Evolutionary conservation across 768 basidiomycete species (phyloP).

Genomic region (Hortiboletus campestris): DNA sequence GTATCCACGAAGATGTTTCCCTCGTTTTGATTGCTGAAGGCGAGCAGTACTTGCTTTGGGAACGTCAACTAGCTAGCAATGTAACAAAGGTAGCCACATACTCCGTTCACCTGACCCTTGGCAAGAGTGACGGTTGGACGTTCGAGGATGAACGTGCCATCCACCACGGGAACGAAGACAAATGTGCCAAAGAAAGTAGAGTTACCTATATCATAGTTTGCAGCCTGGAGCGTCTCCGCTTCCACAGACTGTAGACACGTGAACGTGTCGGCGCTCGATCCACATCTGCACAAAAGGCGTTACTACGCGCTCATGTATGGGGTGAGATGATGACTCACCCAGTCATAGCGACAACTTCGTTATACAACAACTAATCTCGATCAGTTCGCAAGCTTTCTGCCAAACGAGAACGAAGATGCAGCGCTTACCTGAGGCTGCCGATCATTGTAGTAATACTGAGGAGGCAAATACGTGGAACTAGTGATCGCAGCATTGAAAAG

Average conservation of each 20-base stretch:
- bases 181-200: slow-evolving; percentile 41
- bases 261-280: slow-evolving; percentile 33
- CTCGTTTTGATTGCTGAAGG: slow-evolving; percentile 32
- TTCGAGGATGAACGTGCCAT: slow-evolving; percentile 45
- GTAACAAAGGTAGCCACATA: slow-evolving; percentile 16
- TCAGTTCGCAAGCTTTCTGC: neutral
- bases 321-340: slow-evolving; percentile 8
- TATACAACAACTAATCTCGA: slow-evolving; percentile 16
- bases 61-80: neutral
- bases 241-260: slow-evolving; percentile 40
- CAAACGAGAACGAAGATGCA: neutral
- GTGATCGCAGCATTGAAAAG: slow-evolving; percentile 34
- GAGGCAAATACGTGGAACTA: slow-evolving; percentile 32
- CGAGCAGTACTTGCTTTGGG: slow-evolving; percentile 23
- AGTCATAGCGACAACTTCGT: slow-evolving; percentile 5
- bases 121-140: slow-evolving; percentile 39
- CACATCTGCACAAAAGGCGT: slow-evolving; percentile 29
- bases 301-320: slow-evolving; percentile 1
- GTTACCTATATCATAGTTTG: slow-evolving; percentile 32
- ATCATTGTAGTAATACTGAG: slow-evolving; percentile 36
- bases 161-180: slow-evolving; percentile 45
- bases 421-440: slow-evolving; percentile 25
- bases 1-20: slow-evolving; percentile 29
- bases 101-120: slow-evolving; percentile 42
- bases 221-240: slow-evolving; percentile 29